Evolutionary conservation across 2,329 filamentous ascomycete species (phyloP).

Genomic region (Neobulgaria alba): DNA sequence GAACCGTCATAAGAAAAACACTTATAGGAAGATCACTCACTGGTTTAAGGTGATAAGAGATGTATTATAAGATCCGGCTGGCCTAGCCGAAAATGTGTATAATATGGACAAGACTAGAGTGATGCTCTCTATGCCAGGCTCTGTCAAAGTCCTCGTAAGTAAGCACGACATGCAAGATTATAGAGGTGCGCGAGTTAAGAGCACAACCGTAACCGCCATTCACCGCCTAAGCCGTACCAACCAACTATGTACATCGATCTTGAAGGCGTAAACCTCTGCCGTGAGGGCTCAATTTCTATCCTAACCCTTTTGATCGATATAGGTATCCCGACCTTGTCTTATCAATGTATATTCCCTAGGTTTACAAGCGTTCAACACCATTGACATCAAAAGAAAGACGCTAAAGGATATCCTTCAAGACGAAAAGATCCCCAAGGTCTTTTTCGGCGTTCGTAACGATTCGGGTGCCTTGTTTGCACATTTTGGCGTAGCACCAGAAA

Average conservation of each 20-base stretch:
- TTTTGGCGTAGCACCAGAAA: slow-evolving; percentile 6
- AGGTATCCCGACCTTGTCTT: slow-evolving; percentile 32
- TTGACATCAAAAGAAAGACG: slow-evolving; percentile 14
- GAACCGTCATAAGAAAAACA: background rate
- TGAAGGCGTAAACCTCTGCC: slow-evolving; percentile 22
- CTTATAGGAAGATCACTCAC: background rate
- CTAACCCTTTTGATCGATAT: slow-evolving; percentile 27
- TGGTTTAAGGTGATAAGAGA: slow-evolving; percentile 26
- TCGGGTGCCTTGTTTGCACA: slow-evolving; percentile 43
- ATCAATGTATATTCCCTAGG: slow-evolving; percentile 27
- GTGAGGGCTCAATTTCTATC: slow-evolving; percentile 23
- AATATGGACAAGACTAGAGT: too few relatives aligned
- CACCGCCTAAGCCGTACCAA: slow-evolving; percentile 10
- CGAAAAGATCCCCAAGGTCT: slow-evolving; percentile 17
- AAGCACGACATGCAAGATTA: too few relatives aligned
- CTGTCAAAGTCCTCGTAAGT: slow-evolving; percentile 28
- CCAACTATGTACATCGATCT: slow-evolving; percentile 22
- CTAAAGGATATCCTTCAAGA: slow-evolving; percentile 27
- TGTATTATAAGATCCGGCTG: slow-evolving; percentile 12
- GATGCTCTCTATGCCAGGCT: slow-evolving; percentile 23
- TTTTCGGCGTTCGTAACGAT: slow-evolving; percentile 51
- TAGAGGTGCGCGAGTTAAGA: too few relatives aligned
- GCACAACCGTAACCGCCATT: slow-evolving; percentile 15
- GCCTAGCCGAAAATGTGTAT: slow-evolving; percentile 20
- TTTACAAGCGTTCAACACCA: slow-evolving; percentile 22